A percentile compares a stretch with the other conserved stretches of the same genome.
phyloP scores from a whole-genome alignment of 495 filamentous ascomycete species.

The Filosporella fistucella region DNA sequence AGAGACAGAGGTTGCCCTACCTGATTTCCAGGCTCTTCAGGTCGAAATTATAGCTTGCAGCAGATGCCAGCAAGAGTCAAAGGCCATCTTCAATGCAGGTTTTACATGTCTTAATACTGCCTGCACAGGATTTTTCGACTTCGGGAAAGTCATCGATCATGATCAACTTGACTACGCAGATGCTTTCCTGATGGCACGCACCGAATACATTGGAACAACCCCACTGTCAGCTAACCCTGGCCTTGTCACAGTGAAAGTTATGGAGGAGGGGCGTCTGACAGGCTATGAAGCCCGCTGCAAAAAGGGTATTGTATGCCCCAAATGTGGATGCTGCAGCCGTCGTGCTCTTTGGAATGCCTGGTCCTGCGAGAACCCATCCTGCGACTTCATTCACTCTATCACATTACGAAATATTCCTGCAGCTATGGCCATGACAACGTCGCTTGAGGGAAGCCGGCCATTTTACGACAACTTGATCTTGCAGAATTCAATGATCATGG shows the following conservation, averaged over 20 bases:
- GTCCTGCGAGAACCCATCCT: slow-evolving; percentile 52
- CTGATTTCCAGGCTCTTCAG: not conserved
- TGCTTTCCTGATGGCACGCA: slow-evolving; percentile 51
- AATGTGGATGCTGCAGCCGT: slow-evolving; percentile 61
- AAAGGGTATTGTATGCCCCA: slow-evolving; percentile 65
- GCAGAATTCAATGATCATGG: slow-evolving; percentile 3
- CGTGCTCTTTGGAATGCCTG: slow-evolving; percentile 60
- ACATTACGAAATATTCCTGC: not conserved
- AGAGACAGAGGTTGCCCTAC: too few relatives aligned
- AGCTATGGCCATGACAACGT: slow-evolving; percentile 2
- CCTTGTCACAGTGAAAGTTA: slow-evolving; percentile 14
- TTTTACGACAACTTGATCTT: not conserved
- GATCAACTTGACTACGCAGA: slow-evolving; percentile 46
- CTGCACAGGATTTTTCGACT: slow-evolving; percentile 57
- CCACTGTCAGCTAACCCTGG: slow-evolving; percentile 36
- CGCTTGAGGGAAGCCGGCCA: not conserved
- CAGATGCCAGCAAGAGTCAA: slow-evolving; percentile 24
- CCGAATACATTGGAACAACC: slow-evolving; percentile 10
- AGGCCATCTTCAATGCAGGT: slow-evolving; percentile 40
- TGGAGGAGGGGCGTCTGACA: not conserved
- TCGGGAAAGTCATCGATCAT: slow-evolving; percentile 25
- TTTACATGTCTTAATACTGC: slow-evolving; percentile 65
- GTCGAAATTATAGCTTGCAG: slow-evolving; percentile 7
- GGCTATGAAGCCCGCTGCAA: slow-evolving; percentile 34
- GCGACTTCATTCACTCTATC: slow-evolving; percentile 31